phyloP scores from a whole-genome alignment of 345 rosid genomes.

The Eucalyptus regnans region DNA sequence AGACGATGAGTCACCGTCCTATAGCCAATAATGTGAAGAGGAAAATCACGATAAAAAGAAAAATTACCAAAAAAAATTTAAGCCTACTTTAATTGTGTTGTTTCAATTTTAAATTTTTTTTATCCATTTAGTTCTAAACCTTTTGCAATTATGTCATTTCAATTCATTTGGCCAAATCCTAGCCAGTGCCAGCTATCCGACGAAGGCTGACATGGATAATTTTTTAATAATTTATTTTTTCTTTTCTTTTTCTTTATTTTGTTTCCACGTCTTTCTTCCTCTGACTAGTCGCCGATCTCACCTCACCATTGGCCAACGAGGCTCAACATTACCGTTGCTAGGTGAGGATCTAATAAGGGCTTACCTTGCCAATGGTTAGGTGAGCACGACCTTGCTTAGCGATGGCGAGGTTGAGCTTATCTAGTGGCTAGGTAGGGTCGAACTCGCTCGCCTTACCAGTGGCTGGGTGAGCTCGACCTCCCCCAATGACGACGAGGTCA shows the following conservation, averaged over 20 bases:
- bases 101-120: no score
- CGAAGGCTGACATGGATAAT: rapidly evolving
- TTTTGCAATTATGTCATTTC: rapidly evolving
- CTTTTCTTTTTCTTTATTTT: no score
- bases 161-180: rapidly evolving
- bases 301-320: rapidly evolving
- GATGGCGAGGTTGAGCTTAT: rapidly evolving
- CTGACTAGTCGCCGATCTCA: rapidly evolving
- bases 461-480: no score
- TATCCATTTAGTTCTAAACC: rapidly evolving
- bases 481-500: rapidly evolving
- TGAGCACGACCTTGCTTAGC: rapidly evolving
- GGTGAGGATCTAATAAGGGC: no score
- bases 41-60: background rate
- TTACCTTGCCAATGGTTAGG: no score
- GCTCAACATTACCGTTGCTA: no score
- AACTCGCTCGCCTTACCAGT: rapidly evolving
- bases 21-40: background rate
- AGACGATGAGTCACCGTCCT: background rate
- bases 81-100: no score
- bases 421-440: rapidly evolving
- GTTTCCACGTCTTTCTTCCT: no score
- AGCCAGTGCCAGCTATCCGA: rapidly evolving
- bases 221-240: no score
- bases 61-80: no score